Evolutionary conservation across 495 filamentous ascomycete genomes (phyloP), one percentile per base, ranked within the genome.

Genomic region (Cudoniella acicularis): DNA sequence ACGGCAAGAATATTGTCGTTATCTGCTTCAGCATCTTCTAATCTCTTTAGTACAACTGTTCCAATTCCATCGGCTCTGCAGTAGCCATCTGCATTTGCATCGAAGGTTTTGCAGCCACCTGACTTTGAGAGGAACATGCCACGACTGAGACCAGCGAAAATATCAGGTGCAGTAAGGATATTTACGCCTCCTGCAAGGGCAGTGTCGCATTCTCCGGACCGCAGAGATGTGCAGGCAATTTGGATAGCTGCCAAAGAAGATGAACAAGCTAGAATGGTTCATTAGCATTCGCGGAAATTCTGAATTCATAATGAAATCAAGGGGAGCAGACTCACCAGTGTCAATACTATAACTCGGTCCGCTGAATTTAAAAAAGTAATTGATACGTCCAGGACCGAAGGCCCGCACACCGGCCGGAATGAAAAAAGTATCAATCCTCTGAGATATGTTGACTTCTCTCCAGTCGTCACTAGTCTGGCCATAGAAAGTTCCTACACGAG

Each of bases 381-480:
- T 96, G 68, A 96, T 92, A 16, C 91, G 83, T 62, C 84, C 26
- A 0, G 92, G 89, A 1, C 87, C 88, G 59, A 96, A 96, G n/a
- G 92, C 91, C 36, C 90, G 83, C 17, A 91, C 87, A 66, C 88
- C 91, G 45, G 90, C 92, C 0, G 92, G 91, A 67, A 95, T 96
- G 73, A 86, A 96, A 69, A 96, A 96, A 0, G 91, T 95, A 69
- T 93, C 90, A 59, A 96, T 86, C 57, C 93, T 88, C 65, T 96
- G 86, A 45, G 87, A 89, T 87, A 89, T 69, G 70, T 94, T 94
- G 62, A 94, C 87, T 63, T 96, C 92, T 70, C 88, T 84, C 77
- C 90, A 96, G 61, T 96, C 92, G 54, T 95, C 91, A 60, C 88
- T 92, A 1, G 91, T 91, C 75, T 93, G 90, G 47, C 92, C 92